Conservation (phyloP, 257 asterid genomes). For the Solanum virginianum region DNA sequence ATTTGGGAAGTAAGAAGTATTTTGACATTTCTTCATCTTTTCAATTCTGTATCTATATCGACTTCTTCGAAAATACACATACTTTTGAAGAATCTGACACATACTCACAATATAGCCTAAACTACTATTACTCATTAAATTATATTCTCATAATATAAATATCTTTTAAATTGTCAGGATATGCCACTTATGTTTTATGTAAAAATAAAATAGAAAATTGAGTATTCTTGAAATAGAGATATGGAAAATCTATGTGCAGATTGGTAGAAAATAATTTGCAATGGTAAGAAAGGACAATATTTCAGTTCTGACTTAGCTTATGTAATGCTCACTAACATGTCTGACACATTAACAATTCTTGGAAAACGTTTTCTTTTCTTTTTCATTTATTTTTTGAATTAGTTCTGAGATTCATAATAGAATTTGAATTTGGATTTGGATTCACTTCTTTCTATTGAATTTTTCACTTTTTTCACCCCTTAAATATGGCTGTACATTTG, state of each 20-base stretch:
- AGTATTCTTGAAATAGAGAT: not conserved
- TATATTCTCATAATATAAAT: not conserved
- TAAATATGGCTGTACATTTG: not conserved
- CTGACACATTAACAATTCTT: not conserved
- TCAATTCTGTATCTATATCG: too few relatives aligned
- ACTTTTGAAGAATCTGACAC: too few relatives aligned
- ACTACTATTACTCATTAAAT: not conserved
- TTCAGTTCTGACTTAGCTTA: slow-evolving; percentile 10
- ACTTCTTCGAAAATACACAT: too few relatives aligned
- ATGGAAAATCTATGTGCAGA: not conserved
- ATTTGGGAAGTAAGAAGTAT: too few relatives aligned
- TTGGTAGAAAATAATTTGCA: not conserved
- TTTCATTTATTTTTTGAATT: not conserved
- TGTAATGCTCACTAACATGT: slow-evolving; percentile 18
- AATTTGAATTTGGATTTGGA: not conserved
- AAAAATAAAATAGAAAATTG: not conserved
- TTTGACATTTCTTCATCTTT: too few relatives aligned
- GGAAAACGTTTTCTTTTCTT: not conserved
- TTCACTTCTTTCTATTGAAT: not conserved
- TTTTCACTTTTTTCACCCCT: not conserved
- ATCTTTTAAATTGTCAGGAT: not conserved
- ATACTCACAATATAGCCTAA: not conserved
- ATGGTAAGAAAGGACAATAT: slow-evolving; percentile 18
- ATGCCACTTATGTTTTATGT: not conserved
- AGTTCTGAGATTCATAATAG: not conserved